Evolutionary conservation across 2,329 filamentous ascomycete genomes (phyloP).

Genomic region (Verticillium isaacii): DNA sequence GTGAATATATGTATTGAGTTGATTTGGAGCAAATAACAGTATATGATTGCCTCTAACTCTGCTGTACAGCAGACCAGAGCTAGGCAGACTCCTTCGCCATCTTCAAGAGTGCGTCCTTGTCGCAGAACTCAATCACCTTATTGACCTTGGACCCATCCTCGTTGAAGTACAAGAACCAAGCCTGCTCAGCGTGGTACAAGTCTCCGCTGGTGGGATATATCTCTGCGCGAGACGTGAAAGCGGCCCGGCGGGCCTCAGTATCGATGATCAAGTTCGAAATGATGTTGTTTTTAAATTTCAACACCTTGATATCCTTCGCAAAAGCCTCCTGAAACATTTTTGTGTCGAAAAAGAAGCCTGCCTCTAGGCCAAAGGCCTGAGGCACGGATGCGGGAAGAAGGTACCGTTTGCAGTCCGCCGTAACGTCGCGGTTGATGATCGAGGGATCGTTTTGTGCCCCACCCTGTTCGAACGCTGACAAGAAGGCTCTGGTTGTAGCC

Average conservation of each 20-base stretch:
- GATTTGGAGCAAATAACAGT: no score
- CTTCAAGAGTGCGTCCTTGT: constrained; percentile 28
- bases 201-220: background rate
- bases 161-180: constrained; percentile 5
- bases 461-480: constrained; percentile 2
- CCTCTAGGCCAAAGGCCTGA: constrained; percentile 1
- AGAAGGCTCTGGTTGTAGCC: background rate
- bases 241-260: constrained; percentile 4
- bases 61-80: no score
- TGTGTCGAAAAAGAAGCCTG: background rate
- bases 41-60: no score
- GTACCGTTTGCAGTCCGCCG: constrained; percentile 4
- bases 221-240: constrained; percentile 1
- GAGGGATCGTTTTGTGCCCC: constrained; percentile 1
- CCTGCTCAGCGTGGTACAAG: background rate
- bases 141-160: constrained; percentile 6
- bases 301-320: background rate
- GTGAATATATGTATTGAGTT: no score
- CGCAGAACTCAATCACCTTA: constrained; percentile 23
- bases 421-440: constrained; percentile 8
- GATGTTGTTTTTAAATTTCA: background rate
- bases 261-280: constrained; percentile 8
- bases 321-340: background rate
- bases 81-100: constrained; percentile 6
- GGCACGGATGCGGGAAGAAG: constrained; percentile 1